Evolutionary conservation across 495 filamentous ascomycete genomes (phyloP).

Genomic region (Diplogelasinospora grovesii): DNA sequence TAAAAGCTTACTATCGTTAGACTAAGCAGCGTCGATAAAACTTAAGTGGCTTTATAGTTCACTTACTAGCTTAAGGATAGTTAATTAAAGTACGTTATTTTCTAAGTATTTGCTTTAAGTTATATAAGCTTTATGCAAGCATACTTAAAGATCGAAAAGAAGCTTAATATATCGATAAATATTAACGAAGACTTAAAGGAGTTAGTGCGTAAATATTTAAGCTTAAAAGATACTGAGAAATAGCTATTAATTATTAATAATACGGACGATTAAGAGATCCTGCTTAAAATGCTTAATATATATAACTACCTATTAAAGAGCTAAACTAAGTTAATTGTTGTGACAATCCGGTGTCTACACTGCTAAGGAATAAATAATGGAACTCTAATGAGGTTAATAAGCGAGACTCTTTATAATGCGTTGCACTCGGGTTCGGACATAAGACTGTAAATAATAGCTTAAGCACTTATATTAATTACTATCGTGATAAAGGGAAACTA

Average conservation of each 20-base stretch:
- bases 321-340: slow-evolving; percentile 22
- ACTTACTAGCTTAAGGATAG: slow-evolving; percentile 30
- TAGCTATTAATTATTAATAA: slow-evolving; percentile 33
- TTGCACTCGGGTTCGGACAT: no score
- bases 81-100: slow-evolving; percentile 35
- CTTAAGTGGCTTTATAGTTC: slow-evolving; percentile 44
- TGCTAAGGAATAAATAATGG: no score
- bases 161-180: slow-evolving; percentile 12
- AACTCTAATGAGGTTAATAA: no score
- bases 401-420: no score
- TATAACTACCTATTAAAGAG: slow-evolving; percentile 25
- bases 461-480: no score
- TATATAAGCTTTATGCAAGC: slow-evolving; percentile 39
- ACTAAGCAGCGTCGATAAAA: slow-evolving; percentile 45
- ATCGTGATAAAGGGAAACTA: no score
- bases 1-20: slow-evolving; percentile 32
- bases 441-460: no score
- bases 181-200: slow-evolving; percentile 14
- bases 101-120: slow-evolving; percentile 43
- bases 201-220: background rate
- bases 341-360: slow-evolving; percentile 35
- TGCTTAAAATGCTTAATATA: slow-evolving; percentile 16
- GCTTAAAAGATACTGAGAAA: slow-evolving; percentile 4
- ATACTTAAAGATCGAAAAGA: slow-evolving; percentile 33
- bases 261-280: slow-evolving; percentile 22